Percentiles rank a stretch among this genome's conserved stretches.
Conservation (phyloP, 495 filamentous ascomycete species). For the Aspergillus incahuasiensis region DNA sequence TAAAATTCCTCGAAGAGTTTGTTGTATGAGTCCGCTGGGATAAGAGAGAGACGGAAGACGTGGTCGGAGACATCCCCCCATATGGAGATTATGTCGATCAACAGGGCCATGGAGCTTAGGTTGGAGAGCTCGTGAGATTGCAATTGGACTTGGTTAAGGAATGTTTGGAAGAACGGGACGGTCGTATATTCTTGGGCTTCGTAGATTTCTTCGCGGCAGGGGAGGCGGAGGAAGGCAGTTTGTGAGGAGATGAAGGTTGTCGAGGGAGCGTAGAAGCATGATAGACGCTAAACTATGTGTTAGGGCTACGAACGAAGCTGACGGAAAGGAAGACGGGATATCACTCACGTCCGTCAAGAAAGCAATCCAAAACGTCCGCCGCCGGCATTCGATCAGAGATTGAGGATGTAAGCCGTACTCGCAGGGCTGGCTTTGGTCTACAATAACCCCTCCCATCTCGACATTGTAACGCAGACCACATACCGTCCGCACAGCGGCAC, state of each 20-base stretch:
- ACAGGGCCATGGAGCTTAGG: conserved; percentile 53
- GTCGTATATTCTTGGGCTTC: conserved; percentile 49
- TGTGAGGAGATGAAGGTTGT: conserved; percentile 41
- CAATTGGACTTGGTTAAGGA: conserved; percentile 30
- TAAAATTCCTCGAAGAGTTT: conserved; percentile 48
- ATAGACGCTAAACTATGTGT: conserved; percentile 42
- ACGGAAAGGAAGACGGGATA: neutral
- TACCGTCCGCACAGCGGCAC: conserved; percentile 54
- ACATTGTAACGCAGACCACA: conserved; percentile 54
- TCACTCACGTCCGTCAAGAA: conserved; percentile 57
- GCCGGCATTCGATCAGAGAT: conserved; percentile 59
- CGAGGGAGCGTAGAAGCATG: conserved; percentile 48
- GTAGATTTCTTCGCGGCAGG: conserved; percentile 53
- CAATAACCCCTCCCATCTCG: conserved; percentile 51
- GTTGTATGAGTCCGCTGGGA: conserved; percentile 38
- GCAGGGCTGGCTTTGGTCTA: conserved; percentile 37
- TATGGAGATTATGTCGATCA: conserved; percentile 56
- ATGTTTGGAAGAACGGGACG: conserved; percentile 54
- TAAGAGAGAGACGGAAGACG: conserved; percentile 51
- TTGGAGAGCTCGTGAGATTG: conserved; percentile 28
- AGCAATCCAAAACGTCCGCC: conserved; percentile 63
- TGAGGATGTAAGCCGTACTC: conserved; percentile 55
- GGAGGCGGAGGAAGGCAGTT: conserved; percentile 59
- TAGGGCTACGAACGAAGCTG: neutral
- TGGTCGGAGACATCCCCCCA: conserved; percentile 61